Base-by-base conservation (phyloP, 331 rosid genomes). In the Rosa hybrid region DNA sequence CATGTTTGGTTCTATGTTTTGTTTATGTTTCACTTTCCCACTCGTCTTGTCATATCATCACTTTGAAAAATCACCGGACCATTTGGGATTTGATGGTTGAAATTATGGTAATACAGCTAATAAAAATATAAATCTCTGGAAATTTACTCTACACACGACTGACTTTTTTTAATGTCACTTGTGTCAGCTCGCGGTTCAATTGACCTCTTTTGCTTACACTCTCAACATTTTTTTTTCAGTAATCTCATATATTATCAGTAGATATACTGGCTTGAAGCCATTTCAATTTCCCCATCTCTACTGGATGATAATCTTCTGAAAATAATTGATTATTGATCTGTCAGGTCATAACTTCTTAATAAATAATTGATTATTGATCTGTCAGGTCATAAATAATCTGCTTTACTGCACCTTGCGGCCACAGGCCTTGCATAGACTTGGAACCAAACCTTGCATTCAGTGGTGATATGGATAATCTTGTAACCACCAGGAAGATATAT, bases 1-100 rank as follows among this genome's bases (percentile, higher is more conserved):
- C 71, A 45, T 56, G 75, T 70, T 76, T 70, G 17, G 62, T 69
- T 57, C 64, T 68, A 30, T 63, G 30, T 72, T 49, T 63, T 34
- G 48, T 67, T 68, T 41, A 25, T 74, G 56, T 65, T 62, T 63
- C 25, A 51, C 63, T 2, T 3, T 46, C 8, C 62, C 27, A 8
- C 25, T 39, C 72, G 10, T 41, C 30, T 1, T 34, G n/a, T 53
- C 38, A 34, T 60, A 25, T 45, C 71, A 23, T 60, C 39, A 6
- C 71, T 2, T 45, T 64, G 45, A 76, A 42, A 27, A 75, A 57
- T 34, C 6, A 75, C 16, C 9, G 51, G 39, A 3, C 67, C 50
- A 10, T 69, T 68, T 71, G 75, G 75, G 57, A 21, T 6, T 46
- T 14, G 13, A 64, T 2, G 10, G 57, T 21, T 45, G 6, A 12